Evolutionary conservation across 2,329 filamentous ascomycete genomes (phyloP), one percentile per base, ranked within the genome.

Genomic region (Diplodia sapinea): DNA sequence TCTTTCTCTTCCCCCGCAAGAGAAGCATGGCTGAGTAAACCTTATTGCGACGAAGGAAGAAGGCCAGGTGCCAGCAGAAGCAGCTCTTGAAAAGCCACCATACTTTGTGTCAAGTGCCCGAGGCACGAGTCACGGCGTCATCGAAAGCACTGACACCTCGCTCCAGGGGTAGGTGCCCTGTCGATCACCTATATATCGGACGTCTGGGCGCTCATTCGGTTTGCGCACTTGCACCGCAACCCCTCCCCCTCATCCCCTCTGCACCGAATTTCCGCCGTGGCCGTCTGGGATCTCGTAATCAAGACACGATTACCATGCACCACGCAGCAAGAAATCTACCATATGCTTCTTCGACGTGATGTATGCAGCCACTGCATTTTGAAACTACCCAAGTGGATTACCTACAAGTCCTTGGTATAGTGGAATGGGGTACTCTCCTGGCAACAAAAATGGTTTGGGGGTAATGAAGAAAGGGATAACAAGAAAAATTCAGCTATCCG

Each of bases 101-200:
- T 11, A 47, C 38, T 43, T 43, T 15, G 17, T 5, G 8, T n/a
- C 3, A 20, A 20, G 43, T 20, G 33, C 11, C 43, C n/a, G 54
- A 20, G 23, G 54, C 17, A n/a, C n/a, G 54, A 38, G 54, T 26
- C 17, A 38, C 17, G 33, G 54, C n/a, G 54, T 36, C 8, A 40
- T n/a, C 17, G 33, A 38, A 38, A 56, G 54, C 54, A 56, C 33
- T 9, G 26, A 26, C 17, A 38, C 56, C 36, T 13, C 15, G 9
- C 56, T n/a, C 20, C 56, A 29, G 38, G 56, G 56, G 26, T 4
- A 26, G 26, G 36, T 38, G 26, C 12, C 56, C 13, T 47, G 56
- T 59, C 56, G 56, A 59, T 59, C 56, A 59, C 23, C 56, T 38
- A 31, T 47, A 59, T 12, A 59, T 59, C 56, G 56, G 29, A 57